Conservation (phyloP, 2,329 filamentous ascomycete species). For the Claviceps pazoutovae region DNA sequence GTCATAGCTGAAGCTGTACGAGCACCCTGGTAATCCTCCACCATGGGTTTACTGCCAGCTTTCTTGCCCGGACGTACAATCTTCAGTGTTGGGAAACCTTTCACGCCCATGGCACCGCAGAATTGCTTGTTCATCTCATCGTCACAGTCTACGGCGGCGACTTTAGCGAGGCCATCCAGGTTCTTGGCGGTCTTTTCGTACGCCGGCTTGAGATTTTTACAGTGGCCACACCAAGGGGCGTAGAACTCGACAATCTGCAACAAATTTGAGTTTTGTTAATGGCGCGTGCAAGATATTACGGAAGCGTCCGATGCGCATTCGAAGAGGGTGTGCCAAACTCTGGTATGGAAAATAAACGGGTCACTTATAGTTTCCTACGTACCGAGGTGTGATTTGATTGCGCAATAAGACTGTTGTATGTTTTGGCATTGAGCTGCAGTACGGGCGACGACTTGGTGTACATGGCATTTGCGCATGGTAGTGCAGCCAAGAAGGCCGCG, state of each 20-base stretch:
- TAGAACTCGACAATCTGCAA: slow-evolving; percentile 67
- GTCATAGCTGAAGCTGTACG: slow-evolving; percentile 78
- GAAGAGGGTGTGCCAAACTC: too few relatives aligned
- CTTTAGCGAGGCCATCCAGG: slow-evolving; percentile 83
- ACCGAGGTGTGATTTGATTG: slow-evolving; percentile 88
- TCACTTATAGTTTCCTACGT: slow-evolving; percentile 21
- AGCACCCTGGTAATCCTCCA: slow-evolving; percentile 83
- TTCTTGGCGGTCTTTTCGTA: slow-evolving; percentile 89
- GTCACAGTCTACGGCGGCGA: slow-evolving; percentile 90
- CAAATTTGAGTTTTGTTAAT: background rate
- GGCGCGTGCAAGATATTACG: background rate
- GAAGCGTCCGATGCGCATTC: background rate
- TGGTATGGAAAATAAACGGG: background rate
- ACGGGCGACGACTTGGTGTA: slow-evolving; percentile 84
- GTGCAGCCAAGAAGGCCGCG: slow-evolving; percentile 46
- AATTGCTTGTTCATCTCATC: slow-evolving; percentile 83
- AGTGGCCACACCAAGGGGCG: slow-evolving; percentile 95
- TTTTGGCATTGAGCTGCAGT: slow-evolving; percentile 64
- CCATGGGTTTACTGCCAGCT: slow-evolving; percentile 53
- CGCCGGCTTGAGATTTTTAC: slow-evolving; percentile 85
- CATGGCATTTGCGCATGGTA: slow-evolving; percentile 54
- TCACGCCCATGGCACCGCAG: slow-evolving; percentile 71
- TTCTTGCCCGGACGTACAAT: slow-evolving; percentile 79
- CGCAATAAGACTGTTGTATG: slow-evolving; percentile 69
- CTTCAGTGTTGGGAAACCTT: slow-evolving; percentile 94